Percentiles rank a stretch among this genome's conserved stretches.
Evolutionary conservation across 495 filamentous ascomycete genomes (phyloP).

Genomic region (Xylaria flabelliformis): DNA sequence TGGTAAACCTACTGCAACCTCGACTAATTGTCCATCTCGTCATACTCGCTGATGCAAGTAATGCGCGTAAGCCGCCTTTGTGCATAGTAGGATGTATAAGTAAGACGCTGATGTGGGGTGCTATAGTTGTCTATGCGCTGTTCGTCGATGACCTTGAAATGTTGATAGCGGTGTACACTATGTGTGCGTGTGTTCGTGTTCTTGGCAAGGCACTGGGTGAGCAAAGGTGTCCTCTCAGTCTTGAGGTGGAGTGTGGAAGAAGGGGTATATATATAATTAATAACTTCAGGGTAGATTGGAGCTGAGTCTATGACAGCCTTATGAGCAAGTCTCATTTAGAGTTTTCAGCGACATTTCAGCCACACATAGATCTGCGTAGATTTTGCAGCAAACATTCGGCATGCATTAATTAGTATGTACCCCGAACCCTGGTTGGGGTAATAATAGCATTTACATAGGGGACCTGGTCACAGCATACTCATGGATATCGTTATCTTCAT

Average conservation of each 20-base stretch:
- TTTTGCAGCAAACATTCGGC: background rate
- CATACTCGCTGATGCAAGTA: background rate
- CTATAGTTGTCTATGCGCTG: background rate
- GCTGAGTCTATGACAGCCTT: background rate
- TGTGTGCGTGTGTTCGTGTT: background rate
- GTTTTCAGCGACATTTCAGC: background rate
- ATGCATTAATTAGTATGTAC: background rate
- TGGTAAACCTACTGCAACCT: conserved; percentile 3
- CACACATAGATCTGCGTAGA: background rate
- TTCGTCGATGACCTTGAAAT: background rate
- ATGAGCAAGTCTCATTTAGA: background rate
- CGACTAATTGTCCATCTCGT: background rate
- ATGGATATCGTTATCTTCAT: background rate
- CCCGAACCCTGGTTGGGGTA: background rate
- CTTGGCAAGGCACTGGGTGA: background rate
- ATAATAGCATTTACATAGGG: background rate
- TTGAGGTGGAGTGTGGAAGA: background rate
- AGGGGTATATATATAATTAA: background rate
- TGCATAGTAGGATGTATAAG: background rate
- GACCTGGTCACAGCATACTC: background rate
- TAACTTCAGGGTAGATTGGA: background rate
- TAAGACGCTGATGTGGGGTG: background rate
- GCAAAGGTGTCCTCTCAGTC: background rate
- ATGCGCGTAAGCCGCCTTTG: conserved; percentile 5
- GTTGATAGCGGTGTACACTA: conserved; percentile 5